Percentiles rank a stretch among this genome's conserved stretches.
These are phyloP conservation scores for Pythium pyrilobum DNA, from an alignment of 352 stramenopile genomes.

Conservation along the genomic window DNA sequence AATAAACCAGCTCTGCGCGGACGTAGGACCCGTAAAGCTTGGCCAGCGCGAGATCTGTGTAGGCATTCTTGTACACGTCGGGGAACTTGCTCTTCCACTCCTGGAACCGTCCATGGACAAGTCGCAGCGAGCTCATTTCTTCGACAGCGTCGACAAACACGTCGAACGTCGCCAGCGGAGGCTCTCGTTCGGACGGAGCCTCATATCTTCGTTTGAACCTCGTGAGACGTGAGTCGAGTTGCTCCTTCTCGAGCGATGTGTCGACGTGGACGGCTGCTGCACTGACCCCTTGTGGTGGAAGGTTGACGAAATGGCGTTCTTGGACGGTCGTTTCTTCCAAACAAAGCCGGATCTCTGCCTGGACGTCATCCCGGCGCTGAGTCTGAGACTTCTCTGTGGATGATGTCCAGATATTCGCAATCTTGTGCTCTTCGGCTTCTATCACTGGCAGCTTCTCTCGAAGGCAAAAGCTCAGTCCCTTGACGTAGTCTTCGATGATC, in stretches of 20 bases:
- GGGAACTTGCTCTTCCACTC: constrained; percentile 72
- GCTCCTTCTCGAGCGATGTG: neutral
- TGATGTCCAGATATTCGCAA: constrained; percentile 15
- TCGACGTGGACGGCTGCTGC: neutral
- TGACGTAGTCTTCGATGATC: constrained; percentile 68
- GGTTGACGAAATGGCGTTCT: constrained; percentile 12
- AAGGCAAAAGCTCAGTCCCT: constrained; percentile 66
- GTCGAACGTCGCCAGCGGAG: neutral
- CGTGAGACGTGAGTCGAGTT: neutral
- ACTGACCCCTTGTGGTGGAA: neutral
- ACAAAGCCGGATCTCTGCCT: constrained; percentile 11
- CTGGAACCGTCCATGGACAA: constrained; percentile 58
- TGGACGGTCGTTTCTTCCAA: neutral
- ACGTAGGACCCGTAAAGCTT: constrained; percentile 67
- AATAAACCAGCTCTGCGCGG: constrained; percentile 52
- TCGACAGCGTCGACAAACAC: constrained; percentile 65
- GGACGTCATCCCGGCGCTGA: constrained; percentile 9
- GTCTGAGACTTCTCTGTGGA: neutral
- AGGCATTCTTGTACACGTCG: constrained; percentile 58
- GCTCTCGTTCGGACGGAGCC: neutral
- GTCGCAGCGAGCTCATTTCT: constrained; percentile 56
- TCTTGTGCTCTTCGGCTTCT: constrained; percentile 33
- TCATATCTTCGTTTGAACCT: constrained; percentile 4
- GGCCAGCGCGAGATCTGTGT: constrained; percentile 48
- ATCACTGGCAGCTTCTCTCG: constrained; percentile 59